phyloP scores from a whole-genome alignment of 2,329 filamentous ascomycete genomes.

The Lasiodiplodia gonubiensis region DNA sequence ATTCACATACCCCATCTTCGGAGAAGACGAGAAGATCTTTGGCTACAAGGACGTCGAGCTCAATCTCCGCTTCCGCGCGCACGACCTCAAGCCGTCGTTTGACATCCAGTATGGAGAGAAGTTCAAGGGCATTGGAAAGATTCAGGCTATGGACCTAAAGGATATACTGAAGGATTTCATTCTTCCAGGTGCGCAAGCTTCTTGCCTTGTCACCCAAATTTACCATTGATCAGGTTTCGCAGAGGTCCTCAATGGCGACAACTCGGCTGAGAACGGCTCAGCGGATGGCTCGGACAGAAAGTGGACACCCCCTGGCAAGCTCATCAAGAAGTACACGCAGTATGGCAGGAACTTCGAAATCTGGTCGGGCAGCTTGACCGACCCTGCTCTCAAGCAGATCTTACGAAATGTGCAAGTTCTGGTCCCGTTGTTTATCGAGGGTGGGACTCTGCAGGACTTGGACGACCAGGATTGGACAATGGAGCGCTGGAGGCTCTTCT shows the following conservation, averaged over 20 bases:
- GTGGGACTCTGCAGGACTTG: constrained; percentile 76
- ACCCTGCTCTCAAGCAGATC: constrained; percentile 72
- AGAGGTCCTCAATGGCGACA: constrained; percentile 64
- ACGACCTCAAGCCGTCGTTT: constrained; percentile 80
- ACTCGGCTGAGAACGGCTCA: constrained; percentile 10
- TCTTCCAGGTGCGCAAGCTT: constrained; percentile 63
- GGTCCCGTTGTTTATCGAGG: constrained; percentile 88
- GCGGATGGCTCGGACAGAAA: constrained; percentile 51
- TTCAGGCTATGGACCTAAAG: constrained; percentile 71
- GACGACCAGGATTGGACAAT: constrained; percentile 73
- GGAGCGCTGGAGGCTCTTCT: constrained; percentile 89
- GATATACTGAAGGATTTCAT: constrained; percentile 67
- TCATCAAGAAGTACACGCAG: constrained; percentile 67
- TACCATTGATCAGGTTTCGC: constrained; percentile 23
- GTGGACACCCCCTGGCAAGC: constrained; percentile 77
- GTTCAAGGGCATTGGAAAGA: constrained; percentile 70
- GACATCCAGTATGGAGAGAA: constrained; percentile 74
- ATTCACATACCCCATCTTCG: constrained; percentile 92
- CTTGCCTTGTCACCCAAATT: background rate
- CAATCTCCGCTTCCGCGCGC: constrained; percentile 69
- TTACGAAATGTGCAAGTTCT: constrained; percentile 83
- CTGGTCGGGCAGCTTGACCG: constrained; percentile 77
- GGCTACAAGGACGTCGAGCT: constrained; percentile 85
- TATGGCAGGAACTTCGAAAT: constrained; percentile 76
- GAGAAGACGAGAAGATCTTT: constrained; percentile 89